Evolutionary conservation across 176 grass and related monocot species (phyloP).

Genomic region (Eragrostis nindensis): DNA sequence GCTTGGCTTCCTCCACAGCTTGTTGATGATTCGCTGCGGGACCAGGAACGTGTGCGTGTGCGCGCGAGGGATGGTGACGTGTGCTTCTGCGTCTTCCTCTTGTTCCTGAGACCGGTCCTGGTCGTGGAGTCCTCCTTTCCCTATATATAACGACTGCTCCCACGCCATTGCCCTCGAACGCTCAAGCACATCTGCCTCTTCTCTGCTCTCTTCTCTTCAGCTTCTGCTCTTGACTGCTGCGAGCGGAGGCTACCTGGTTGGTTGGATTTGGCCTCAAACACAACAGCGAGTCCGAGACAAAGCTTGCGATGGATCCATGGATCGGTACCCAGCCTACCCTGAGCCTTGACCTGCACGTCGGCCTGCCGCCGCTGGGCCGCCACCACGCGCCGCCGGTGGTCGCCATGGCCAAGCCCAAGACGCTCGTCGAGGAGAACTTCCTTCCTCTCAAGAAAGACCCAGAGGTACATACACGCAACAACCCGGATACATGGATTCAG

Average conservation of each 20-base stretch:
- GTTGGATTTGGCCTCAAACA: background rate
- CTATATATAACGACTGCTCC: constrained; percentile 29
- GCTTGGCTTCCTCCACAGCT: too few relatives aligned
- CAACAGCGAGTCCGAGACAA: too few relatives aligned
- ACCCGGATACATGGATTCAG: background rate
- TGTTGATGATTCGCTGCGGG: constrained; percentile 24
- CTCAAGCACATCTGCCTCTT: background rate
- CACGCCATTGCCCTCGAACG: constrained; percentile 28
- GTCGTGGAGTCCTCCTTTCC: background rate
- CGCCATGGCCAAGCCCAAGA: constrained; percentile 48
- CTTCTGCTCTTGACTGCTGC: background rate
- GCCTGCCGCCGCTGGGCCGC: constrained; percentile 36
- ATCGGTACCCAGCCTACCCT: constrained; percentile 61
- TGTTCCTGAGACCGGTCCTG: background rate
- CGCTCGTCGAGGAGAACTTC: constrained; percentile 66
- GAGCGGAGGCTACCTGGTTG: background rate
- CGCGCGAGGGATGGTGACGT: background rate
- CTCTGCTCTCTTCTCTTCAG: background rate
- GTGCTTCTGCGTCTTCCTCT: background rate
- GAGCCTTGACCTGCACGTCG: constrained; percentile 71
- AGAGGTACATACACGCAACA: constrained; percentile 41
- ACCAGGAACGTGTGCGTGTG: constrained; percentile 25
- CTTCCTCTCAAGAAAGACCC: constrained; percentile 62
- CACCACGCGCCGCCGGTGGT: constrained; percentile 28
- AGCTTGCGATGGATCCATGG: constrained; percentile 69